Evolutionary conservation across 768 basidiomycete genomes (phyloP).

Genomic region (Sarcomyxa edulis): DNA sequence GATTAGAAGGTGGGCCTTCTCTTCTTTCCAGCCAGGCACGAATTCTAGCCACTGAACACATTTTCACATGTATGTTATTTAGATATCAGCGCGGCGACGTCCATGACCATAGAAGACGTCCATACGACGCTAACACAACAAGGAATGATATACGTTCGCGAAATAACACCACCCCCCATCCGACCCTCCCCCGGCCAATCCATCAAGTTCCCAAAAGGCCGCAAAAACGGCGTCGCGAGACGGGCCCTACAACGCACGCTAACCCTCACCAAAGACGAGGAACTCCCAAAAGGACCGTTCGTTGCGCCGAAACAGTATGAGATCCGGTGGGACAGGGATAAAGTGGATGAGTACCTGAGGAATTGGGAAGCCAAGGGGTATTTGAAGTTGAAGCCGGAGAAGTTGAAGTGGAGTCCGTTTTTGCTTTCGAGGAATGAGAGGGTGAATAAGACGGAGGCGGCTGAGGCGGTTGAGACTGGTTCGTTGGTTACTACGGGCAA

Average conservation of each 20-base stretch:
- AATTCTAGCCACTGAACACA: not conserved
- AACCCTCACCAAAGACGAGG: constrained; percentile 37
- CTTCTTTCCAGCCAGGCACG: not conserved
- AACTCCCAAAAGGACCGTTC: constrained; percentile 44
- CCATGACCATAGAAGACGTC: constrained; percentile 90
- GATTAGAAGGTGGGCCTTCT: constrained; percentile 66
- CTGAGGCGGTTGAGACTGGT: not conserved
- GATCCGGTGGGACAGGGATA: constrained; percentile 67
- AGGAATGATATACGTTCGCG: constrained; percentile 64
- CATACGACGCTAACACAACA: constrained; percentile 67
- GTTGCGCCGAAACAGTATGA: constrained; percentile 66
- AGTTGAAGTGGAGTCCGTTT: constrained; percentile 94
- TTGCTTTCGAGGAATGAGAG: constrained; percentile 47
- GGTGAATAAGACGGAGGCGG: constrained; percentile 14
- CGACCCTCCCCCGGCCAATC: constrained; percentile 74
- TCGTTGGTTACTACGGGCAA: too few relatives aligned
- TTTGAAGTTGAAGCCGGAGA: constrained; percentile 69
- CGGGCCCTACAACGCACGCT: constrained; percentile 58
- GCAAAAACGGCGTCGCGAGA: constrained; percentile 60
- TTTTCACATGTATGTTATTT: constrained; percentile 12
- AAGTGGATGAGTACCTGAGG: constrained; percentile 59
- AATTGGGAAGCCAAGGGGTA: constrained; percentile 79
- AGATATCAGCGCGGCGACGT: constrained; percentile 84
- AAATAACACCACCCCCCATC: constrained; percentile 43
- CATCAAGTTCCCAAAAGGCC: constrained; percentile 67